Base-by-base conservation (phyloP, 352 stramenopile genomes). In the Pythium utonaiense region DNA sequence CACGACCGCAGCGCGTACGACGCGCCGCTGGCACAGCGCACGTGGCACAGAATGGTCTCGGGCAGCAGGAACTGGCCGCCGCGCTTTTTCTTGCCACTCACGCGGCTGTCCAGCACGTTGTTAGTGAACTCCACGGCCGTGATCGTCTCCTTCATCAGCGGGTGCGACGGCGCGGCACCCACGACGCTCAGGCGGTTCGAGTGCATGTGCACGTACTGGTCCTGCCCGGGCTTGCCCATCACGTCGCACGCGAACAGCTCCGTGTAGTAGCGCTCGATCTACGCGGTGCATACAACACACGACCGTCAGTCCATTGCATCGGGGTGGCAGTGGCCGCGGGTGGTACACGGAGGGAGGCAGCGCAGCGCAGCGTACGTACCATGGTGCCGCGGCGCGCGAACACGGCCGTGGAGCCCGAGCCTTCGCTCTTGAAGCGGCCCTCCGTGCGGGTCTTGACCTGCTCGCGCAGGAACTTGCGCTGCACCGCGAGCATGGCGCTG, bases 201-300 rank as follows among this genome's bases (percentile, higher is more conserved):
- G 73, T 95, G 86, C 86, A 95, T 95, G 71, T 95, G 83, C 56
- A 95, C 82, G 68, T 89, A 93, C 54, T 93, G 83, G 64, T 95
- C 86, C 60, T 95, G 79, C 57, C 66, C 56, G 9, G 66, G 52
- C 52, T 83, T 82, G 59, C 74, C 74, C 77, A 86, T 91, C 25
- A 77, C 84, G 66, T 95, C 82, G 56, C 80, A 89, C 38, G 80
- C 83, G 41, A 91, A 95, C 53, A 95, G 70, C 63, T 92, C 68
- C 31, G 83, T 95, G 67, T 95, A 95, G 73, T 95, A 95, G 44
- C 86, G 78, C 57, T 95, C 86, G 61, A 95, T 88, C 80, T 89
- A 36, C 19, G 6, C 31, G 22, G n/a, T 36, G 14, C 41, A 49
- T 1, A 52, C 27, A n/a, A n/a, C n/a, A n/a, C n/a, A n/a, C n/a